Percentiles rank a stretch among this genome's conserved stretches.
Evolutionary conservation across 2,329 filamentous ascomycete genomes (phyloP).

Genomic region (Sporothrix euskadiensis): DNA sequence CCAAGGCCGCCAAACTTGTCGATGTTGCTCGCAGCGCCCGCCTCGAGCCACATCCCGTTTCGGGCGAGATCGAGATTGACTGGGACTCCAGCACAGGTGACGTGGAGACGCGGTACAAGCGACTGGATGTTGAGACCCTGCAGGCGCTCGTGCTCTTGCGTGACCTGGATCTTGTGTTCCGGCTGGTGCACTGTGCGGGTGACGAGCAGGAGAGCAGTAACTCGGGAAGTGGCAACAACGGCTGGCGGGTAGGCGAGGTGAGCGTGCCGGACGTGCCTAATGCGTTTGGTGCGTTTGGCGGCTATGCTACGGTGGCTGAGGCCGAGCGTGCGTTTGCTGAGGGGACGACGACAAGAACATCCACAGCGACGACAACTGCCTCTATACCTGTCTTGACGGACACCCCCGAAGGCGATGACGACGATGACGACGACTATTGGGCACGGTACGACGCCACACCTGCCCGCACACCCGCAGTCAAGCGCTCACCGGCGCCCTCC

Average conservation of each 20-base stretch:
- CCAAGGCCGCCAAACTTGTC: conserved; percentile 58
- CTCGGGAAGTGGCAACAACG: conserved; percentile 42
- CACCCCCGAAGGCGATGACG: conserved; percentile 46
- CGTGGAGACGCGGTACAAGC: conserved; percentile 61
- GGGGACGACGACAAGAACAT: not conserved
- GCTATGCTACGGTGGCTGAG: conserved; percentile 53
- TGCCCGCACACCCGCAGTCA: conserved; percentile 57
- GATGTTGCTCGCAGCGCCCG: conserved; percentile 61
- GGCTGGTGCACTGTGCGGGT: conserved; percentile 68
- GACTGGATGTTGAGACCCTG: conserved; percentile 74
- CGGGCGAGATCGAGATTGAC: conserved; percentile 76
- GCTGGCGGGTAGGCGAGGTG: conserved; percentile 74
- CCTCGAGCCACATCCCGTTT: conserved; percentile 78
- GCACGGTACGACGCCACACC: conserved; percentile 69
- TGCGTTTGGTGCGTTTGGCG: conserved; percentile 57
- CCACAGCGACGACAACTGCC: conserved; percentile 46
- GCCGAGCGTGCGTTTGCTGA: conserved; percentile 59
- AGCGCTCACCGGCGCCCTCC: conserved; percentile 62
- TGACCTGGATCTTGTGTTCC: conserved; percentile 61
- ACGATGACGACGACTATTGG: conserved; percentile 80
- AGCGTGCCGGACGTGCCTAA: conserved; percentile 58
- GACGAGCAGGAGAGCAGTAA: conserved; percentile 63
- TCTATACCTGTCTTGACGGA: conserved; percentile 35
- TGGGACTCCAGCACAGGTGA: conserved; percentile 47
- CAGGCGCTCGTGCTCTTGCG: conserved; percentile 64